Evolutionary conservation across 306 rosid genomes (phyloP), one percentile per base, ranked within the genome.

Genomic region (Castanospermum australe): DNA sequence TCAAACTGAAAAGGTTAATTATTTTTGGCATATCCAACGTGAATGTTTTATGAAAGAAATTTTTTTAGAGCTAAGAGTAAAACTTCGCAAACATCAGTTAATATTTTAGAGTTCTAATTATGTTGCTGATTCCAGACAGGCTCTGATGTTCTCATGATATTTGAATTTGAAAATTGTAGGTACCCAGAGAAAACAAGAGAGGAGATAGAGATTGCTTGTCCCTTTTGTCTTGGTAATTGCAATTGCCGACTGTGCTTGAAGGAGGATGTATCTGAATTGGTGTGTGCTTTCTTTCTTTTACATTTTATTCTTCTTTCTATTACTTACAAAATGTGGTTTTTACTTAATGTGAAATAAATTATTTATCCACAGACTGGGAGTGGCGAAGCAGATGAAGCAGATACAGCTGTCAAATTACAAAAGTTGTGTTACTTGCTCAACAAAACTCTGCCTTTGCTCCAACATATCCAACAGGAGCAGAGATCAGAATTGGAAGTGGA

Each of bases 221-320:
- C 93, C 56, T 85, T 83, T 79, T 89, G 93, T 67, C 64, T 81
- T 48, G 81, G 82, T 61, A 81, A 85, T 79, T 89, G 93, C 86
- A 89, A 87, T 77, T 89, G 93, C 78, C 71, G 93, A 78, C 8
- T 85, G 78, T 89, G 93, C 76, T 81, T 89, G 77, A 85, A 87
- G 86, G 82, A 83, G 82, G 75, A 81, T 77, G 65, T 85, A 83
- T 65, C 82, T 38, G 61, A 70, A 39, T 22, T 79, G 87, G 91
- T 88, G 5, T 68, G 87, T 81, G 70, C 59, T 44, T 65, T 77
- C 32, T 24, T 69, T 76, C 52, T 61, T 70, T 55, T 56, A 81
- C 54, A 36, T 45, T 59, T 39, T 81, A 10, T 63, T 66, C 32
- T 72, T 24, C 65, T 63, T 44, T 74, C 25, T 61, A 24, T 68